A percentile compares a stretch with the other conserved stretches of the same genome.
These are phyloP conservation scores for Microdochium trichocladiopsis DNA, from an alignment of 2,329 filamentous ascomycete species.

Conservation along the genomic window DNA sequence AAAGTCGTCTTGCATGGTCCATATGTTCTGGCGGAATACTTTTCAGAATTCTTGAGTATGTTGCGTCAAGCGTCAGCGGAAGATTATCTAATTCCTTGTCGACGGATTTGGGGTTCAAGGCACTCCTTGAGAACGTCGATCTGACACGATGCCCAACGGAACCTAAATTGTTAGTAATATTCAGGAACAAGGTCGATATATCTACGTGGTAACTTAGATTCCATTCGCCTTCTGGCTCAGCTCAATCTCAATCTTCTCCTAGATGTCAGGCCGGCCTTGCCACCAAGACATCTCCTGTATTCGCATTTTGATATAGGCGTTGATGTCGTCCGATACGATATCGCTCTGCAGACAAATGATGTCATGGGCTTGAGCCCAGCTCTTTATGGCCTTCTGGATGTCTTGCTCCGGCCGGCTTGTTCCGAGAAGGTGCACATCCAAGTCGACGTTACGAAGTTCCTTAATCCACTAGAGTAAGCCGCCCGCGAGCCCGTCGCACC, in stretches of 20 bases:
- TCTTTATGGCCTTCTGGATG: slow-evolving; percentile 10
- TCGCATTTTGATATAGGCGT: slow-evolving; percentile 13
- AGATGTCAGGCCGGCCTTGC: slow-evolving; percentile 10
- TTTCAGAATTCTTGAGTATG: slow-evolving; percentile 1
- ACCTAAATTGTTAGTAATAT: slow-evolving; percentile 10
- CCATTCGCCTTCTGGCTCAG: slow-evolving; percentile 16
- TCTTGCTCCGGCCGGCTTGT: slow-evolving; percentile 18
- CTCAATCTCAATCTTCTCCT: slow-evolving; percentile 11
- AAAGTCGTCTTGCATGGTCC: not conserved
- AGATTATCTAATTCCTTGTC: slow-evolving; percentile 1
- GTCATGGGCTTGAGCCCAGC: slow-evolving; percentile 3
- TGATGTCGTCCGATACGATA: slow-evolving; percentile 16
- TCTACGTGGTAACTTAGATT: slow-evolving; percentile 15
- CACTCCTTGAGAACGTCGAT: slow-evolving; percentile 9
- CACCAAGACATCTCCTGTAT: slow-evolving; percentile 11
- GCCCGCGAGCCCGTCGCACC: slow-evolving; percentile 1
- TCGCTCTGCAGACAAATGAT: slow-evolving; percentile 11
- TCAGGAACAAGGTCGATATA: not conserved
- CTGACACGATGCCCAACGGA: slow-evolving; percentile 16
- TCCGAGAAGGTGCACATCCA: slow-evolving; percentile 9
- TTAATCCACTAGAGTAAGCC: slow-evolving; percentile 8
- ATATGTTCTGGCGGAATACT: not conserved
- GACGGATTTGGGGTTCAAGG: not conserved
- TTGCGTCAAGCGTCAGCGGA: slow-evolving; percentile 4
- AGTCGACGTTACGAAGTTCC: not conserved